phyloP scores from a whole-genome alignment of 2,329 filamentous ascomycete genomes.

The Fusarium acutatum region DNA sequence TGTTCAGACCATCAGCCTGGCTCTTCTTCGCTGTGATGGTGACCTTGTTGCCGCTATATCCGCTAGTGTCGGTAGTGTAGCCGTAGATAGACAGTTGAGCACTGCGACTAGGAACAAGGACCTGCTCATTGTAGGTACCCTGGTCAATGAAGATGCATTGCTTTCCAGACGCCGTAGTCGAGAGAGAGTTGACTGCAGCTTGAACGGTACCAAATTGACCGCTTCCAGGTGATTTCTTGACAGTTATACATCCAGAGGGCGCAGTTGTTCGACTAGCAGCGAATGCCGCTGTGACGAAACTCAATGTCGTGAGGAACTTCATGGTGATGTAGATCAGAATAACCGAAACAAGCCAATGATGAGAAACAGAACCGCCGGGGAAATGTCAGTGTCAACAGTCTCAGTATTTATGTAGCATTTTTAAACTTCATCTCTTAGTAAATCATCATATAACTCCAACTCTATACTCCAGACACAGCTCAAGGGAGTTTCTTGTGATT shows the following conservation, averaged over 20 bases:
- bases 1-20: conserved; percentile 57
- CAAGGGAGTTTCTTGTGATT: not conserved
- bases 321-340: conserved; percentile 1
- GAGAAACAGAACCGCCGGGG: not conserved
- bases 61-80: conserved; percentile 59
- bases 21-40: conserved; percentile 54
- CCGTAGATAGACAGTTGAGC: conserved; percentile 66
- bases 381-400: not conserved
- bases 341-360: not conserved
- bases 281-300: conserved; percentile 30
- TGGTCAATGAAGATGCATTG: conserved; percentile 74
- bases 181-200: conserved; percentile 65
- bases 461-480: not conserved
- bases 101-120: conserved; percentile 59
- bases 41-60: conserved; percentile 65
- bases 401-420: not conserved
- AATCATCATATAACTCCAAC: not conserved
- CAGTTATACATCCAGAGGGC: conserved; percentile 61
- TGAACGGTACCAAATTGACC: conserved; percentile 54
- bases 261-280: conserved; percentile 48
- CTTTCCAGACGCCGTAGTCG: conserved; percentile 55
- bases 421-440: not conserved
- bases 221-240: conserved; percentile 49
- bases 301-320: conserved; percentile 28
- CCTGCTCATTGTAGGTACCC: conserved; percentile 59